phyloP scores from a whole-genome alignment of 805 yeast genomes.

The Myxozyma geophila region DNA sequence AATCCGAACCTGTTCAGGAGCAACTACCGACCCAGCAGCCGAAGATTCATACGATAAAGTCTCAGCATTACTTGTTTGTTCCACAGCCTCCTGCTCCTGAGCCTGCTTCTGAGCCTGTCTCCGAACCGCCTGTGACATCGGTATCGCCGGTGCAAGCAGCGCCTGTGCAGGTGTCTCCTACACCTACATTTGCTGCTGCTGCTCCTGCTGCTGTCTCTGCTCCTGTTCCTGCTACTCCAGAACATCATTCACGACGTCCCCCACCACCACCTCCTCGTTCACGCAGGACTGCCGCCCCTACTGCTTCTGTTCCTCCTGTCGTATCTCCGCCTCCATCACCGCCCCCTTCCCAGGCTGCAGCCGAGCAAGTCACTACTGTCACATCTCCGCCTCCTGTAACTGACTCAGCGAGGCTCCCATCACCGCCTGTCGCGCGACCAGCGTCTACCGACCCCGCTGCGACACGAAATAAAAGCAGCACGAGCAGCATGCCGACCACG shows the following conservation, averaged over 20 bases:
- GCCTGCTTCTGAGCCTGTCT: not conserved
- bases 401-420: not conserved
- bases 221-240: constrained; percentile 1
- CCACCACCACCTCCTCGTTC: constrained; percentile 35
- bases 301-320: too few species aligned
- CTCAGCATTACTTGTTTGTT: constrained; percentile 25
- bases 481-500: too few species aligned
- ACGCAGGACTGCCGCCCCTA: constrained; percentile 13
- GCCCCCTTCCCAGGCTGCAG: not conserved
- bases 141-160: not conserved
- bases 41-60: constrained; percentile 19
- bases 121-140: not conserved
- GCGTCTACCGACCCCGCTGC: too few species aligned
- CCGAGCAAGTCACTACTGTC: not conserved
- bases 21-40: constrained; percentile 7
- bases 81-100: constrained; percentile 8
- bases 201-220: not conserved
- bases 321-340: not conserved
- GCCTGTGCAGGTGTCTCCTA: not conserved
- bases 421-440: too few species aligned
- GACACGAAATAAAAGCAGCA: too few species aligned
- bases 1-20: too few species aligned
- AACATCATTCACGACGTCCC: constrained; percentile 16
- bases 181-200: not conserved
- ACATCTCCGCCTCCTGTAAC: not conserved